These are phyloP conservation scores for Phytophthora citrophthora DNA, from an alignment of 352 stramenopile species.

Conservation along the genomic window DNA sequence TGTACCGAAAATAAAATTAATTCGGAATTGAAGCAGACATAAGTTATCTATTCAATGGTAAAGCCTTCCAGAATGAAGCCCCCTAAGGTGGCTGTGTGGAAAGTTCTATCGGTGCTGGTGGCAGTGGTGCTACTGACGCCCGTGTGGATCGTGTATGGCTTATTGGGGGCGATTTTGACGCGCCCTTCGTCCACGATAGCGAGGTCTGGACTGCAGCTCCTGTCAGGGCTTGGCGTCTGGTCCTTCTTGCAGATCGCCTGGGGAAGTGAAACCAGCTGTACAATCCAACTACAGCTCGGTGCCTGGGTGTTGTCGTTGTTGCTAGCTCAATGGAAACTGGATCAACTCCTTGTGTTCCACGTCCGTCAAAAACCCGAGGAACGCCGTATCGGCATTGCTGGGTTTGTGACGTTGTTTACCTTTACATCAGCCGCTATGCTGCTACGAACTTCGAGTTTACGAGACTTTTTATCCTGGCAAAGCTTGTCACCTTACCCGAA, in stretches of 20 bases:
- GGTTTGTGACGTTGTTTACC: conserved; percentile 8
- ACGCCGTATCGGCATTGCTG: conserved; percentile 22
- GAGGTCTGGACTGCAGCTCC: conserved; percentile 21
- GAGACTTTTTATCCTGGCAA: conserved; percentile 39
- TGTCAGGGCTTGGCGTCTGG: conserved; percentile 25
- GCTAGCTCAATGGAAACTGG: conserved; percentile 53
- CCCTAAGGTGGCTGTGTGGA: conserved; percentile 30
- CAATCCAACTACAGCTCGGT: conserved; percentile 9
- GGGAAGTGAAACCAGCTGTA: not conserved
- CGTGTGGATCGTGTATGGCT: conserved; percentile 51
- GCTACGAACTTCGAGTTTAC: not conserved
- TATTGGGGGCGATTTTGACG: conserved; percentile 48
- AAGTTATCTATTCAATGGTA: no score
- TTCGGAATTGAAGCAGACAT: not conserved
- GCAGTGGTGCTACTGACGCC: conserved; percentile 44
- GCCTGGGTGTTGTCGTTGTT: conserved; percentile 42
- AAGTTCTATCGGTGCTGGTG: conserved; percentile 31
- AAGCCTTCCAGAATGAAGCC: conserved; percentile 15
- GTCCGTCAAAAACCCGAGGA: conserved; percentile 37
- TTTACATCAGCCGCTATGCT: not conserved
- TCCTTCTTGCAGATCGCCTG: conserved; percentile 27
- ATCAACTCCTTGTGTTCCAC: conserved; percentile 47
- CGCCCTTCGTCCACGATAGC: conserved; percentile 33
- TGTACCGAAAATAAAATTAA: not conserved
- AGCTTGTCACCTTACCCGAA: conserved; percentile 35